phyloP scores from a whole-genome alignment of 352 stramenopile species.

The Phytophthora pluvialis region DNA sequence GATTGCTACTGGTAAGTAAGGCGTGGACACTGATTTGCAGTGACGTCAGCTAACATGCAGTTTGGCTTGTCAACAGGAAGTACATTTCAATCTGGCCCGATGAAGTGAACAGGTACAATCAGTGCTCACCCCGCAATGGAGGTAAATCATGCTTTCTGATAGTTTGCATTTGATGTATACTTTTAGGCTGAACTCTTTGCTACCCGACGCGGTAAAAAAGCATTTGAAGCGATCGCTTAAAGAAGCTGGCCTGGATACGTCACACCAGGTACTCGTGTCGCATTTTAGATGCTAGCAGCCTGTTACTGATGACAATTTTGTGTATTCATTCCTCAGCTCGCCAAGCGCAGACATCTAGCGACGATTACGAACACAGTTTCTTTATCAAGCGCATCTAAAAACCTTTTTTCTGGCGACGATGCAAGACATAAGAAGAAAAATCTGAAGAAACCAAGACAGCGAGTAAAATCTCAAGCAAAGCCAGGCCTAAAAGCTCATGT shows the following conservation, averaged over 20 bases:
- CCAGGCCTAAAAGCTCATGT: neutral
- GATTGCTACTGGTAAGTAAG: conserved; percentile 65
- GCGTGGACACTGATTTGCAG: neutral
- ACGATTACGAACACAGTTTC: conserved; percentile 69
- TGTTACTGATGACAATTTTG: neutral
- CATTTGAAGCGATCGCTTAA: conserved; percentile 61
- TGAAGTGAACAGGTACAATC: conserved; percentile 44
- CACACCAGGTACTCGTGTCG: conserved; percentile 40
- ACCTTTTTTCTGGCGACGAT: conserved; percentile 29
- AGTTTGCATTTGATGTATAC: neutral
- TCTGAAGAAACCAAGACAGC: conserved; percentile 8
- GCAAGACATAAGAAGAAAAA: conserved; percentile 1
- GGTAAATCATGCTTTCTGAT: neutral
- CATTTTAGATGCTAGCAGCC: neutral
- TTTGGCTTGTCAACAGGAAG: conserved; percentile 40
- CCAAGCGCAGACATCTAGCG: conserved; percentile 58
- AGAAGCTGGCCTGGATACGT: conserved; percentile 34
- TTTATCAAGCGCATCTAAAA: conserved; percentile 35
- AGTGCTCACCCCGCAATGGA: neutral
- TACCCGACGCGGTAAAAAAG: conserved; percentile 66
- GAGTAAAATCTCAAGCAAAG: neutral
- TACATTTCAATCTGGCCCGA: conserved; percentile 55
- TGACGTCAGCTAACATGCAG: neutral
- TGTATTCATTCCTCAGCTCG: conserved; percentile 23
- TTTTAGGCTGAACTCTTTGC: conserved; percentile 48